Base-by-base conservation (phyloP, 2,329 filamentous ascomycete species). In the Stagonosporopsis rhizophila region DNA sequence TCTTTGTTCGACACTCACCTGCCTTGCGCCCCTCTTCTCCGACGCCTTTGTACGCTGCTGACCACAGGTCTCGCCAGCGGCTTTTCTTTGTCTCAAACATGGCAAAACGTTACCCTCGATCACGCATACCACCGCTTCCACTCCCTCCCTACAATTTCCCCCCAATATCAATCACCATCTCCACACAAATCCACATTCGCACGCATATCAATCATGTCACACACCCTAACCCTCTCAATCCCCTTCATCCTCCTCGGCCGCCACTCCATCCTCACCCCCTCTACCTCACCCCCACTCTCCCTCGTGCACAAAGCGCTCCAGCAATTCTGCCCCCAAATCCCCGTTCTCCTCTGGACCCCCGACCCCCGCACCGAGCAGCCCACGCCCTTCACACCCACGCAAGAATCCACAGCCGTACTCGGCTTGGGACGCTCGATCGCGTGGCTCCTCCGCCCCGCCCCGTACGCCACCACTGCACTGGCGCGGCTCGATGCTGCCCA, bases 241-340 rank as follows among this genome's bases (percentile, higher is more conserved):
- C 50, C 50, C 17, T 52, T 59, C 50, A 25, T 53, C 45, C 44
- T 62, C 22, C 56, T 64, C 32, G 42, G 45, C 27, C 54, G 42
- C 23, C 34, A 19, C 30, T 5, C 15, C 17, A 17, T 32, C 34
- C 41, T 49, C 28, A 19, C 9, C n/a, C 22, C 4, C 2, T 11
- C 6, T 35, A 50, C 22, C n/a, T 4, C 12, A 5, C 20, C 20
- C 25, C 20, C 39, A 17, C 39, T 50, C 38, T n/a, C 6, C 4
- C 42, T 44, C 32, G 11, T 61, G 6, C n/a, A 35, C 22, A 11
- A 45, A 27, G 30, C 34, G 2, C 23, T 59, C 20, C 17, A 37
- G 2, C 34, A 20, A 6, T 50, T 35, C 27, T 54, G 44, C 38
- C 47, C 51, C 4, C 17, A 42, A 12, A 25, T 63, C 7, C 34